Percentiles rank a stretch among this genome's conserved stretches.
phyloP scores from a whole-genome alignment of 2,329 filamentous ascomycete species.

The Xylaria polymorpha region DNA sequence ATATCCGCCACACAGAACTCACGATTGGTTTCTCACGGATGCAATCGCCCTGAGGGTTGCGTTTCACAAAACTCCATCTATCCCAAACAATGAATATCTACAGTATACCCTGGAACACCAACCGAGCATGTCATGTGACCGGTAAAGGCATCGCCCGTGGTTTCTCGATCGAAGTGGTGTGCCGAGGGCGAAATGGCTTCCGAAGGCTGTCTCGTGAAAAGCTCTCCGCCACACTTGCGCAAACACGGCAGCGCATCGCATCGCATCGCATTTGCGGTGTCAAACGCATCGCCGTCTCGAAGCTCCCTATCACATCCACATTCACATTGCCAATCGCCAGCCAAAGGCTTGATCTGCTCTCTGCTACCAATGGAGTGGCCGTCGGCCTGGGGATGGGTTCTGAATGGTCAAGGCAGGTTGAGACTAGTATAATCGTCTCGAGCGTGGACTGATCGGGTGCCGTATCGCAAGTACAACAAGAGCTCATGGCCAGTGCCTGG shows the following conservation, averaged over 20 bases:
- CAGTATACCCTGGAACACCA: constrained; percentile 23
- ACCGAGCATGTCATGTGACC: constrained; percentile 34
- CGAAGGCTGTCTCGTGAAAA: constrained; percentile 19
- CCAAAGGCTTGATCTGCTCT: constrained; percentile 22
- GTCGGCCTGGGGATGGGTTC: constrained; percentile 34
- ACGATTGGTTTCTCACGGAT: constrained; percentile 6
- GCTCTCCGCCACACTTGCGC: constrained; percentile 25
- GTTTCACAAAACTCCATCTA: constrained; percentile 29
- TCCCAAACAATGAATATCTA: constrained; percentile 24
- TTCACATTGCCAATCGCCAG: constrained; percentile 31
- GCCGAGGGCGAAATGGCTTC: constrained; percentile 24
- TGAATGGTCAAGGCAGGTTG: constrained; percentile 35
- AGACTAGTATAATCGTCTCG: constrained; percentile 34
- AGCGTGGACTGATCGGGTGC: constrained; percentile 47
- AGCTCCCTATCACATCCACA: constrained; percentile 35
- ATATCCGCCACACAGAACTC: constrained; percentile 7
- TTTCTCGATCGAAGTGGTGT: constrained; percentile 7
- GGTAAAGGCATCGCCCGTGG: constrained; percentile 23
- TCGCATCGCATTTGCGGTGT: constrained; percentile 30
- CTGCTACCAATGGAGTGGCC: constrained; percentile 36
- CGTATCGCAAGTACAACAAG: constrained; percentile 41
- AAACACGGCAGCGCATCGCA: constrained; percentile 26
- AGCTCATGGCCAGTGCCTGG: constrained; percentile 43
- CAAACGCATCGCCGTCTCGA: constrained; percentile 41
- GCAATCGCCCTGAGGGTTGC: constrained; percentile 17